phyloP scores from a whole-genome alignment of 139 green algal species.

The Astrephomene gubernaculifera region DNA sequence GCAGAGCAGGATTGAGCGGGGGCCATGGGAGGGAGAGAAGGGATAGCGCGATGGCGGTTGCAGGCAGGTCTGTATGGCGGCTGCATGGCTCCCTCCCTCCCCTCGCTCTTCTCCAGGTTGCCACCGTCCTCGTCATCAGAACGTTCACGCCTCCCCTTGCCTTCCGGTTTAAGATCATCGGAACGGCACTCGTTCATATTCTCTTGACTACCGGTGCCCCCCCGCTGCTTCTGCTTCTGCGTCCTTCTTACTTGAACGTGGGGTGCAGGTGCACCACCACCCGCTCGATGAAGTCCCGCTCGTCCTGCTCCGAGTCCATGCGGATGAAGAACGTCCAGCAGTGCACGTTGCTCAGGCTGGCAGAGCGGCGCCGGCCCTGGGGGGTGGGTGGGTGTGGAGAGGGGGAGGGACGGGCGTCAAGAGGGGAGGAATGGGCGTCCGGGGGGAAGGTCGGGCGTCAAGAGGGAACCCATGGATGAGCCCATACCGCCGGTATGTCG shows the following conservation, averaged over 20 bases:
- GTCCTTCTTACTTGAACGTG: conserved; percentile 20
- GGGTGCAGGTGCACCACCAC: conserved; percentile 42
- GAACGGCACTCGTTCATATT: too few relatives aligned
- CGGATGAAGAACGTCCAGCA: conserved; percentile 41
- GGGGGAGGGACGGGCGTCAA: not conserved
- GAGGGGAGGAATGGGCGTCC: too few relatives aligned
- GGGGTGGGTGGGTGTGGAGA: not conserved
- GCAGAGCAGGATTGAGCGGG: too few relatives aligned
- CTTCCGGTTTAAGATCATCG: too few relatives aligned
- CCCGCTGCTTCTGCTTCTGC: not conserved
- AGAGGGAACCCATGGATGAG: not conserved
- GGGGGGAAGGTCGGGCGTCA: not conserved
- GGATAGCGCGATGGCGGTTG: too few relatives aligned
- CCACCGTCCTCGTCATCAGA: too few relatives aligned
- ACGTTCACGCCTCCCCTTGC: too few relatives aligned
- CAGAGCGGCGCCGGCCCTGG: not conserved
- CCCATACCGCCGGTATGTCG: too few relatives aligned
- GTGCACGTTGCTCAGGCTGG: conserved; percentile 36
- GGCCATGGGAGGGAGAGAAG: too few relatives aligned
- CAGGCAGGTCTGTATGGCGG: too few relatives aligned
- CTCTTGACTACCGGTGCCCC: not conserved
- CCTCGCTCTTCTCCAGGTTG: too few relatives aligned
- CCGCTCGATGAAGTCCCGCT: conserved; percentile 10
- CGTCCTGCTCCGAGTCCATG: not conserved
- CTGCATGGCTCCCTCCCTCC: too few relatives aligned